Percentiles rank a stretch among this genome's conserved stretches.
Conservation (phyloP, 805 yeast species). For the Torulaspora microellipsoides region DNA sequence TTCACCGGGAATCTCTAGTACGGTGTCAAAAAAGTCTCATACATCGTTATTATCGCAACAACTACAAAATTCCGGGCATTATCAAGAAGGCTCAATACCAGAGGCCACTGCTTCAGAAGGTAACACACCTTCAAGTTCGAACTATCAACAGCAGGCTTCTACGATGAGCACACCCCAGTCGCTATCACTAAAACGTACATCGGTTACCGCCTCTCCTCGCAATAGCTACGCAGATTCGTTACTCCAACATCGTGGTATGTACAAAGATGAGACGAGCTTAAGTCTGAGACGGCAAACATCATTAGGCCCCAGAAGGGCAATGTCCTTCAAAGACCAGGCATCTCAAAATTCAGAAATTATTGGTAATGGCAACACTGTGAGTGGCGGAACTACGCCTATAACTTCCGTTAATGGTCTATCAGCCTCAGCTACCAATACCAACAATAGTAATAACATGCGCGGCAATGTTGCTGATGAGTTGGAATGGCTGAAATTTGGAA, state of each 20-base stretch:
- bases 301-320: conserved; percentile 7
- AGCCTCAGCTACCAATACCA: conserved; percentile 12
- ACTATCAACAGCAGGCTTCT: conserved; percentile 4
- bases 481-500: conserved; percentile 36
- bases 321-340: conserved; percentile 9
- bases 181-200: conserved; percentile 11
- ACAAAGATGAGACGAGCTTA: conserved; percentile 8
- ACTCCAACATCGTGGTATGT: conserved; percentile 25
- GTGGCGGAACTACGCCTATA: conserved; percentile 5
- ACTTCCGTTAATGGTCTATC: conserved; percentile 14
- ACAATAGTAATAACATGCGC: conserved; percentile 5
- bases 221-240: conserved; percentile 25
- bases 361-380: conserved; percentile 9
- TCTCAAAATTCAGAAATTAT: conserved; percentile 8
- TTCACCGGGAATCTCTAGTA: conserved; percentile 13
- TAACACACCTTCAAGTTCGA: background rate
- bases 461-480: conserved; percentile 28
- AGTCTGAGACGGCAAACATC: conserved; percentile 13
- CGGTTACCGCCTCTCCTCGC: conserved; percentile 24
- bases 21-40: conserved; percentile 23
- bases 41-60: conserved; percentile 36
- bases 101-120: background rate
- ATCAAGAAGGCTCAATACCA: background rate
- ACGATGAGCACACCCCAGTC: conserved; percentile 6
- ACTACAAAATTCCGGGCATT: conserved; percentile 22